Evolutionary conservation across 768 basidiomycete genomes (phyloP).

Genomic region (Cytidiella melzeri): DNA sequence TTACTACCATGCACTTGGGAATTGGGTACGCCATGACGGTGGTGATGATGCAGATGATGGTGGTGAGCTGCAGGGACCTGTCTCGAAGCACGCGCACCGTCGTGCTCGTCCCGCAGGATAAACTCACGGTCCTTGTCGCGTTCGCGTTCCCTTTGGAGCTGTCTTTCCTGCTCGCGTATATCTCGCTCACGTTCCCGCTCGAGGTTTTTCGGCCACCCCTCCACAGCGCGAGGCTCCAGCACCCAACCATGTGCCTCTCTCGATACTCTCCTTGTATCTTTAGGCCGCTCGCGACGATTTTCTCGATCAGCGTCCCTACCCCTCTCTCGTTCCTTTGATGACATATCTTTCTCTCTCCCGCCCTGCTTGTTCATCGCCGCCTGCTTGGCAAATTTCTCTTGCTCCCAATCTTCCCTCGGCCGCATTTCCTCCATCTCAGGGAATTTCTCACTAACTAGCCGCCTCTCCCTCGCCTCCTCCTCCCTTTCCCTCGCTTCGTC

Average conservation of each 20-base stretch:
- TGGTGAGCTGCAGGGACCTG: slow-evolving; percentile 11
- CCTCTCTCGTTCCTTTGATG: slow-evolving; percentile 11
- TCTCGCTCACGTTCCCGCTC: slow-evolving; percentile 4
- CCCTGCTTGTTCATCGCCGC: not conserved
- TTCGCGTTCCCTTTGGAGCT: slow-evolving; percentile 20
- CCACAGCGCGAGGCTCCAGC: slow-evolving; percentile 5
- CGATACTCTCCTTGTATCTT: not conserved
- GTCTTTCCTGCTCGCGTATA: slow-evolving; percentile 4
- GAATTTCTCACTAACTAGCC: slow-evolving; percentile 9
- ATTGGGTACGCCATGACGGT: slow-evolving; percentile 13
- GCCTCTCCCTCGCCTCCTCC: slow-evolving; percentile 4
- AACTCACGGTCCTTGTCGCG: slow-evolving; percentile 14
- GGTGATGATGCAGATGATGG: slow-evolving; percentile 19
- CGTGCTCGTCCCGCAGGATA: slow-evolving; percentile 17
- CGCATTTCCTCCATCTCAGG: slow-evolving; percentile 15
- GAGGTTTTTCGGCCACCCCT: not conserved
- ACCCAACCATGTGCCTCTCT: slow-evolving; percentile 12
- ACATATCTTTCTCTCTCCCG: slow-evolving; percentile 12
- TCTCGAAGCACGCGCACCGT: slow-evolving; percentile 12
- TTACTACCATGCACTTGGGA: not conserved
- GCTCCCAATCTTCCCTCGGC: not conserved
- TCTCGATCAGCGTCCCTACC: slow-evolving; percentile 9
- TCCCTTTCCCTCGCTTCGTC: slow-evolving; percentile 16
- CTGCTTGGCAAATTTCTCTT: not conserved
- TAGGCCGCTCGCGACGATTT: slow-evolving; percentile 11